Conservation (phyloP, 345 rosid species). For the Combretum micranthum region DNA sequence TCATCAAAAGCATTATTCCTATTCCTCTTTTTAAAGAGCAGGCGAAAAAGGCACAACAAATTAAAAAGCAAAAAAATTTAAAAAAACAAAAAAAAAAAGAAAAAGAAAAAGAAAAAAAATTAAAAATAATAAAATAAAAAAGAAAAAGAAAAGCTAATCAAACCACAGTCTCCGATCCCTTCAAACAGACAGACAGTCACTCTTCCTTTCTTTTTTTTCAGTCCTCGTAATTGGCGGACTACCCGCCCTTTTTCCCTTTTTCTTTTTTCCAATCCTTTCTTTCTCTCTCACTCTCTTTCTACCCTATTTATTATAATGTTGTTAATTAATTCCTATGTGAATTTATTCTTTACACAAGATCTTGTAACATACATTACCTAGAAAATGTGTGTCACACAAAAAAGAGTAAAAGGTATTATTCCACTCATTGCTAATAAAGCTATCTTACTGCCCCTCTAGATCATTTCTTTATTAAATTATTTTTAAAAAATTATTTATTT, state of each 20-base stretch:
- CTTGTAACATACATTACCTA: constrained; percentile 8
- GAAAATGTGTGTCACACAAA: neutral
- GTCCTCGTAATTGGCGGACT: constrained; percentile 26
- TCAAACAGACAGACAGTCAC: constrained; percentile 50
- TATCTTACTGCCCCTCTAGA: neutral
- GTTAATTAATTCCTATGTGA: constrained; percentile 1
- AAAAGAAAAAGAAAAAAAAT: neutral
- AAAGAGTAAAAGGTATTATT: constrained; percentile 33
- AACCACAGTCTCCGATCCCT: constrained; percentile 33
- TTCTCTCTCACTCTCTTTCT: constrained; percentile 13
- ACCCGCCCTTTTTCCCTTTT: constrained; percentile 13
- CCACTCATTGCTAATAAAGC: constrained; percentile 17
- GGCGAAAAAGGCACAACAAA: neutral
- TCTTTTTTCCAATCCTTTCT: constrained; percentile 4
- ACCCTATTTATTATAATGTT: no score
- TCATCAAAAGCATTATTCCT: constrained; percentile 24
- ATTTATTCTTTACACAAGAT: neutral
- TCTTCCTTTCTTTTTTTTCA: constrained; percentile 15
- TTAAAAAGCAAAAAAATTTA: neutral
- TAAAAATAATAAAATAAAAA: constrained; percentile 2
- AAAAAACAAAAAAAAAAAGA: constrained; percentile 1
- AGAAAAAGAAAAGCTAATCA: constrained; percentile 4
- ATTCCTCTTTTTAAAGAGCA: constrained; percentile 18
- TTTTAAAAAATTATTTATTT: constrained; percentile 19
- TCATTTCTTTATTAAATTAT: constrained; percentile 3